phyloP scores from a whole-genome alignment of 2,329 filamentous ascomycete genomes.

The Ophiobolus disseminans region DNA sequence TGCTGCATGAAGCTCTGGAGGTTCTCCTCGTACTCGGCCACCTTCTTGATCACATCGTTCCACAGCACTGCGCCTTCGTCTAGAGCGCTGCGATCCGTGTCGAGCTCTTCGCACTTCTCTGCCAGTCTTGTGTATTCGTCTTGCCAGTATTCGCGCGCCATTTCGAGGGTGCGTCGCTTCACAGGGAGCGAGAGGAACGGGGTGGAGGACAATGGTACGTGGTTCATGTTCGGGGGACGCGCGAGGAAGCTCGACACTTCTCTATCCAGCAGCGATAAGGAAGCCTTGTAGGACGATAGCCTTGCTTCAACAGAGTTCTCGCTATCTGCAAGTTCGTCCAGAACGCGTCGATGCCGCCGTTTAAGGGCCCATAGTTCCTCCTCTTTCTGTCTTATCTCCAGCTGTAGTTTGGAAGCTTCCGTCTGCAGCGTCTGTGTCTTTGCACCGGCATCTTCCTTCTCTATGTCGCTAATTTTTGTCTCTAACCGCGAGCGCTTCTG shows the following conservation, averaged over 20 bases:
- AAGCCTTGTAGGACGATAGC: constrained; percentile 74
- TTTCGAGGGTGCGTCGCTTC: constrained; percentile 70
- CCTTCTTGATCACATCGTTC: constrained; percentile 65
- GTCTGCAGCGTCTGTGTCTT: constrained; percentile 59
- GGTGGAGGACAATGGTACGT: constrained; percentile 35
- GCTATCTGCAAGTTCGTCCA: constrained; percentile 67
- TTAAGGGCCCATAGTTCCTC: constrained; percentile 68
- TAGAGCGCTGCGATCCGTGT: constrained; percentile 69
- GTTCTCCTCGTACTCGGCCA: constrained; percentile 70
- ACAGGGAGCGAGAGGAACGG: constrained; percentile 68
- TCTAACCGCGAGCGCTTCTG: constrained; percentile 63
- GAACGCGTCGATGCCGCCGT: constrained; percentile 65
- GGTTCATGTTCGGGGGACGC: constrained; percentile 57
- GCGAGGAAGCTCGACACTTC: constrained; percentile 67
- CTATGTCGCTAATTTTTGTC: constrained; percentile 63
- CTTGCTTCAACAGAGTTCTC: constrained; percentile 72
- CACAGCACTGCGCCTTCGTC: constrained; percentile 72
- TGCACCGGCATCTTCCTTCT: constrained; percentile 64
- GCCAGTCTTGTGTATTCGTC: constrained; percentile 66
- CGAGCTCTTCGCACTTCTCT: constrained; percentile 62
- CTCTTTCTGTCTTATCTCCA: constrained; percentile 71
- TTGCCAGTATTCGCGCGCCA: constrained; percentile 76
- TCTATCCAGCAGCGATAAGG: constrained; percentile 69
- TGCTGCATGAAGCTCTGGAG: constrained; percentile 63
- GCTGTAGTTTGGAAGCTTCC: constrained; percentile 62